Evolutionary conservation across 2,329 filamentous ascomycete species (phyloP), one percentile per base, ranked within the genome.

Genomic region (Trichoderma sp.): DNA sequence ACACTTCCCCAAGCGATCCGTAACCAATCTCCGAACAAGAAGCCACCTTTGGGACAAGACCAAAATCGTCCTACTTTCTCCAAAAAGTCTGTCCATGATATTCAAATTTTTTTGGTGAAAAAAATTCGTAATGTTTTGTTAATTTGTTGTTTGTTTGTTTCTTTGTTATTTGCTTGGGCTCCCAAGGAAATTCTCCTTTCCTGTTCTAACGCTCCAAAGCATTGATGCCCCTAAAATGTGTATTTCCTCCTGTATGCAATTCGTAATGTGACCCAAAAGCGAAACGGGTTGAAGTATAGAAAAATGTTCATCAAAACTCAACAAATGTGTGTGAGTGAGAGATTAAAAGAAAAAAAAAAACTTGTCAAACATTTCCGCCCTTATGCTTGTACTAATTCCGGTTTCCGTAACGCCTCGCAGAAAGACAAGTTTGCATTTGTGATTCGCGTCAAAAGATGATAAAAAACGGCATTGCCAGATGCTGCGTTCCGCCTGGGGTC

Each of bases 371-470:
- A 70, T 64, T n/a, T 60, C 43, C 71, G 32, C 71, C 71, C 58
- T 39, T 12, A 72, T 72, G 71, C 65, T 70, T 72, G 39, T 30
- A 60, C 53, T 62, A 21, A 36, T 67, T 56, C 39, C 67, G 24
- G 62, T 57, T 47, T 47, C 71, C 71, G 65, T 70, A 72, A 72
- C 71, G 71, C 71, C 71, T 72, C 58, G 71, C 71, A 70, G 65
- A 71, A 62, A 53, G 61, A 39, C 60, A 60, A 60, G 36, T 67
- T 56, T 56, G 47, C 60, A 36, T 51, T 51, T 70, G 47, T 72
- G 63, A 53, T 63, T 72, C 66, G 51, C 65, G 34, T 60, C 1
- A 68, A 60, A 60, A 56, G 36, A 6, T 12, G 15, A 26, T 34
- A 28, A 47, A 15, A 51, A 66, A 66, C 34, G 61, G 57, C 60